A percentile compares a stretch with the other conserved stretches of the same genome.
phyloP scores from a whole-genome alignment of 768 basidiomycete genomes.

The Leucosporidium creatinivorum region DNA sequence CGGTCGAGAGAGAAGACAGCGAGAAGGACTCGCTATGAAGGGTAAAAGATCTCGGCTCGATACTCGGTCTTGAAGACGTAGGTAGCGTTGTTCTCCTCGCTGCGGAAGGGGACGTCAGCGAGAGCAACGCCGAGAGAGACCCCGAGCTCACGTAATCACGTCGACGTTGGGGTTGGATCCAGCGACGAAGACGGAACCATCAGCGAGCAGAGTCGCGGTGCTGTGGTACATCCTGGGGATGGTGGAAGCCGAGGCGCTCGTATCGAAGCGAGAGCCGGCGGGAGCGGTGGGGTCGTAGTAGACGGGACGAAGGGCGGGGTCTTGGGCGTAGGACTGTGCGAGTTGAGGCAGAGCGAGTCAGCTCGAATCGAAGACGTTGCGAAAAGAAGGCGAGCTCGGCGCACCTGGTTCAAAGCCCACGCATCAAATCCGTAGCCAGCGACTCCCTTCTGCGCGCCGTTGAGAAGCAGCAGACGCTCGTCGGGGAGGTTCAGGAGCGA shows the following conservation, averaged over 20 bases:
- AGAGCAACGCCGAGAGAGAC: neutral
- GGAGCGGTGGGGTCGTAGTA: constrained; percentile 67
- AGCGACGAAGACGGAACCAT: constrained; percentile 68
- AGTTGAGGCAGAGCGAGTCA: constrained; percentile 42
- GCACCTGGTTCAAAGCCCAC: constrained; percentile 30
- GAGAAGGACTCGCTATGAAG: no score
- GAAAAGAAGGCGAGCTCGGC: neutral
- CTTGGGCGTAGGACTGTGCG: constrained; percentile 58
- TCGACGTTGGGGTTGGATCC: constrained; percentile 90
- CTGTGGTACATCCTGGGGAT: constrained; percentile 84
- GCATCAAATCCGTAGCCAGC: constrained; percentile 54
- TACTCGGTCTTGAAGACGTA: constrained; percentile 55
- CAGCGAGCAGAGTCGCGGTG: constrained; percentile 72
- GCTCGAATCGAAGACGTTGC: neutral
- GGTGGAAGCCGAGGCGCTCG: constrained; percentile 10
- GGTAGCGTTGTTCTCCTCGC: neutral
- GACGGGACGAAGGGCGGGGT: constrained; percentile 68
- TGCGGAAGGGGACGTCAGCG: neutral
- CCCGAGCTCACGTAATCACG: constrained; percentile 12
- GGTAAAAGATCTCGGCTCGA: constrained; percentile 52
- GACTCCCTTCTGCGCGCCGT: neutral
- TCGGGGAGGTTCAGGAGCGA: constrained; percentile 21
- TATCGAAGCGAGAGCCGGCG: constrained; percentile 60
- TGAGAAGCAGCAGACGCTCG: neutral
- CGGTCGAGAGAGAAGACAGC: no score